phyloP scores from a whole-genome alignment of 805 yeast genomes.

The Saccharomycopsis microspora region DNA sequence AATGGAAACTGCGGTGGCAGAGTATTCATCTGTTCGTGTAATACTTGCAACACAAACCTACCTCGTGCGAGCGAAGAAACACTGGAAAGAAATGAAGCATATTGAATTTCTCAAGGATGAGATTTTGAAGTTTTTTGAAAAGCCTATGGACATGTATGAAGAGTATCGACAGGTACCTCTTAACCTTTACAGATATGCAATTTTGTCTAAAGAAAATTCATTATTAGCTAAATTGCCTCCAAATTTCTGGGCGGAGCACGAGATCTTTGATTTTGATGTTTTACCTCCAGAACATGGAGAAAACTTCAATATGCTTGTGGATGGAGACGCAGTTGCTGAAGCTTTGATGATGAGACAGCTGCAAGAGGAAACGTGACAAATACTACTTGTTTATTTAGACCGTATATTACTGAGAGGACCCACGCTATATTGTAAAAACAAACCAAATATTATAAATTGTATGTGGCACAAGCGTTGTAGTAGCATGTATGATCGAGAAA shows the following conservation, averaged over 20 bases:
- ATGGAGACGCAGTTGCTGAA: conserved; percentile 5
- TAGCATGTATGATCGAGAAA: too few relatives aligned
- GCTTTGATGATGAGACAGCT: background rate
- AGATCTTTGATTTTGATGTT: conserved; percentile 60
- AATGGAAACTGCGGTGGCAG: background rate
- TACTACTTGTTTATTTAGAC: too few relatives aligned
- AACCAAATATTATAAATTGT: too few relatives aligned
- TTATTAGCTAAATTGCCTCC: conserved; percentile 62
- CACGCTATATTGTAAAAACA: too few relatives aligned
- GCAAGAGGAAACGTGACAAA: background rate
- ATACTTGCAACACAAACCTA: conserved; percentile 44
- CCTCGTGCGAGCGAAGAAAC: conserved; percentile 37
- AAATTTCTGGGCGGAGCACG: conserved; percentile 46
- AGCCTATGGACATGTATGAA: background rate
- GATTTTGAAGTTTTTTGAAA: background rate
- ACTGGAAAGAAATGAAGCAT: conserved; percentile 42
- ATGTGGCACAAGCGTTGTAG: too few relatives aligned
- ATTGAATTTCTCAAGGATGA: conserved; percentile 36
- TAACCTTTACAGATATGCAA: conserved; percentile 55
- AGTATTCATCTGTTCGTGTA: too few relatives aligned
- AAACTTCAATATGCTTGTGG: conserved; percentile 4
- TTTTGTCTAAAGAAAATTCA: conserved; percentile 59
- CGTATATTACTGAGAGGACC: too few relatives aligned
- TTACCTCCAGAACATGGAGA: conserved; percentile 42
- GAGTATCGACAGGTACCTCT: conserved; percentile 34